phyloP scores from a whole-genome alignment of 306 rosid species.

The Mimosa pudica region DNA sequence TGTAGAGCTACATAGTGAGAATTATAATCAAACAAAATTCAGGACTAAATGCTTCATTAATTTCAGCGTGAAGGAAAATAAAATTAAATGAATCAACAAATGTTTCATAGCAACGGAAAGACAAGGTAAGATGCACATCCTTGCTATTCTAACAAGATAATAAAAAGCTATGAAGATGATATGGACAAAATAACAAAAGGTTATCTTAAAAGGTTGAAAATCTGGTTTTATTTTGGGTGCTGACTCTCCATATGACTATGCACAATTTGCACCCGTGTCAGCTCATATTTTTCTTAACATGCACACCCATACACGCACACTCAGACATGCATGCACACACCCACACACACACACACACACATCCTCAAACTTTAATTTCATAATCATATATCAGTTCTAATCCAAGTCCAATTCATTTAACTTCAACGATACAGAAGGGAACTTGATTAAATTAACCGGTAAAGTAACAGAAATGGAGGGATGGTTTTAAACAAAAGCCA shows the following conservation, averaged over 20 bases:
- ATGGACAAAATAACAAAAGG: neutral
- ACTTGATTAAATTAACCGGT: neutral
- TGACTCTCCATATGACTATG: neutral
- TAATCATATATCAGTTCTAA: neutral
- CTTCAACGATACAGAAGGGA: neutral
- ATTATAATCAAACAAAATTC: neutral
- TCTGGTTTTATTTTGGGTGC: neutral
- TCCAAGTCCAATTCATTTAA: neutral
- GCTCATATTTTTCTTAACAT: neutral
- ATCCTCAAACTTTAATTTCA: neutral
- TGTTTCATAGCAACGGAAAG: neutral
- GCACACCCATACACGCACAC: neutral
- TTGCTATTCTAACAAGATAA: neutral
- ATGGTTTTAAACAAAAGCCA: neutral
- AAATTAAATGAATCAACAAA: neutral
- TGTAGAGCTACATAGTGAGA: neutral
- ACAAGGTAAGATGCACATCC: neutral
- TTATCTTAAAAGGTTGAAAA: neutral
- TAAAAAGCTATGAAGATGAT: neutral
- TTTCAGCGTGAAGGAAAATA: conserved; percentile 8
- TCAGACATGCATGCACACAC: too few species aligned
- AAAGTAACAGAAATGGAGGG: neutral
- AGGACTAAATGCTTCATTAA: neutral
- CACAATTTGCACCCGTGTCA: neutral
- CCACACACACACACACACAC: neutral